phyloP scores from a whole-genome alignment of 2,329 filamentous ascomycete genomes.

The Alternaria atra region DNA sequence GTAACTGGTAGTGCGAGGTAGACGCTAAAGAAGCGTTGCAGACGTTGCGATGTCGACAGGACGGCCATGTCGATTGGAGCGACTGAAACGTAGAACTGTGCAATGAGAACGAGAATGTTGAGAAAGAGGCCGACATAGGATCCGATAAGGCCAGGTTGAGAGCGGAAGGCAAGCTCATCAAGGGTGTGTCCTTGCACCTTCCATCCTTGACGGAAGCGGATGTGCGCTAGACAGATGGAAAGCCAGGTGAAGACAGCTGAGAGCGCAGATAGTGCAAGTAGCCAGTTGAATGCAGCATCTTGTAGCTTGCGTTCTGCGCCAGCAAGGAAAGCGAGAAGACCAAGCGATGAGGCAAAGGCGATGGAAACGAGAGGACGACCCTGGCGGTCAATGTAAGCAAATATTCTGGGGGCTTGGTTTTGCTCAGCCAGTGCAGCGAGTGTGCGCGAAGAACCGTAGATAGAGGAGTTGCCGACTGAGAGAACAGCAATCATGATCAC shows the following conservation, averaged over 20 bases:
- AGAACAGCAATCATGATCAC: conserved; percentile 91
- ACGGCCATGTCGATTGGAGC: conserved; percentile 72
- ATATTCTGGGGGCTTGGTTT: conserved; percentile 63
- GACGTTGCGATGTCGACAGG: conserved; percentile 58
- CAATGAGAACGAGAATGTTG: conserved; percentile 78
- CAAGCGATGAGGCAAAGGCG: conserved; percentile 63
- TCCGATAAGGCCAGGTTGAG: conserved; percentile 79
- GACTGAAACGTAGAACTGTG: conserved; percentile 88
- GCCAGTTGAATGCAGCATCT: conserved; percentile 67
- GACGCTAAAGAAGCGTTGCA: conserved; percentile 75
- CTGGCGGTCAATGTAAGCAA: conserved; percentile 68
- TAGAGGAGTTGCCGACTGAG: conserved; percentile 89
- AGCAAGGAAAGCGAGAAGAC: conserved; percentile 67
- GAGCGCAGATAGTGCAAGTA: conserved; percentile 75
- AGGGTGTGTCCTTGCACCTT: conserved; percentile 69
- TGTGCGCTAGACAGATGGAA: conserved; percentile 68
- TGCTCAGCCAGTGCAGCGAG: conserved; percentile 90
- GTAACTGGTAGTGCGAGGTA: conserved; percentile 77
- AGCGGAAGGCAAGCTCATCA: conserved; percentile 80
- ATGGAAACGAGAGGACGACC: conserved; percentile 69
- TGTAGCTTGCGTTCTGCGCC: conserved; percentile 49
- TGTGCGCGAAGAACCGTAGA: conserved; percentile 91
- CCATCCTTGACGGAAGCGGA: conserved; percentile 72
- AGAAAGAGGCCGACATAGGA: conserved; percentile 82
- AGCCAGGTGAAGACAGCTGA: conserved; percentile 80